Base-by-base conservation (phyloP, 352 stramenopile genomes). In the Globisporangium takayamanum region DNA sequence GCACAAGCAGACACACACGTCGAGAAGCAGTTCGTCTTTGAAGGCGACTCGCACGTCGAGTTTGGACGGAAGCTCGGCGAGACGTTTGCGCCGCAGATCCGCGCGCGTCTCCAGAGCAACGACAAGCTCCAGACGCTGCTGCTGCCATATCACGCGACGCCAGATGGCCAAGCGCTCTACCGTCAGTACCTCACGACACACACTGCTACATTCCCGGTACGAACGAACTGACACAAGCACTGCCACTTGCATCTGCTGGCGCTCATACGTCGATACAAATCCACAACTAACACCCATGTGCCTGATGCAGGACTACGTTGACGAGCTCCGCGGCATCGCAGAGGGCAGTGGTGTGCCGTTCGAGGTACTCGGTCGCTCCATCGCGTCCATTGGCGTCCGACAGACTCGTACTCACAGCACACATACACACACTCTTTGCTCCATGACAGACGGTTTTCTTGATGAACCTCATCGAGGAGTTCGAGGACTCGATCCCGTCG, bases 381-480 rank as follows among this genome's bases (percentile, higher is more conserved):
- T 25, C 50, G 7, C 37, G 28, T 47, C 10, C 18, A 7, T 36
- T 44, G 1, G 5, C 33, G 5, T 39, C 10, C 33, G 10, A 14
- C 7, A 10, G 33, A 12, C 33, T 39, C 33, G 33, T 39, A 14
- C 33, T 39, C 33, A 39, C 7, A 12, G 33, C 33, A 14, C 33
- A 12, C 33, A 7, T 39, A 22, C n/a, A 41, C 28, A 50, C 3
- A 22, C 4, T 57, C 7, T 20, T 20, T 33, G 22, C 11, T 47
- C 8, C n/a, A 15, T 22, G 4, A 6, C n/a, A 76, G 66, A 85
- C 70, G 10, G 60, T 91, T 37, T 91, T 91, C 53, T 63, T 89
- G 45, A 65, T 83, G 61, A 91, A 91, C 65, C 62, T 91, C n/a
- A 68, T 84, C 22, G 81, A 91, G 52, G 79, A 91, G 53, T 91